These are phyloP conservation scores for Citrullus colocynthis DNA, from an alignment of 306 rosid genomes.

Conservation along the genomic window DNA sequence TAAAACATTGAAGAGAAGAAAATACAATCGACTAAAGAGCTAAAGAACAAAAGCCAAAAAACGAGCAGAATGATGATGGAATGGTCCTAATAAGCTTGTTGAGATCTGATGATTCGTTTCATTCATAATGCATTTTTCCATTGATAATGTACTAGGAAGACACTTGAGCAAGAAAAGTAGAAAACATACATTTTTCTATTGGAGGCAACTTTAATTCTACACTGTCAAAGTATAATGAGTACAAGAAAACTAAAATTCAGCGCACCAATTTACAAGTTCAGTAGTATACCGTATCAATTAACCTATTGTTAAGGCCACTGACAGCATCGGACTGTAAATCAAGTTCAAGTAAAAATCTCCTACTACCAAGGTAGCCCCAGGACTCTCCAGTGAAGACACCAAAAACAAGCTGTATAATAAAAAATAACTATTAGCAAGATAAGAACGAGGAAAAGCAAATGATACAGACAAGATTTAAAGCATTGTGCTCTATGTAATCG, in stretches of 20 bases:
- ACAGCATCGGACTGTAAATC: conserved; percentile 79
- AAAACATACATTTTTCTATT: neutral
- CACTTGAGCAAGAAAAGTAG: neutral
- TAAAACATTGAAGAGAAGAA: too few species aligned
- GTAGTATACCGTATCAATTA: conserved; percentile 58
- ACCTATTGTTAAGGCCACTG: conserved; percentile 52
- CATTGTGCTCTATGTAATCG: neutral
- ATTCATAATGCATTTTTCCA: neutral
- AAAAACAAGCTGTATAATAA: conserved; percentile 74
- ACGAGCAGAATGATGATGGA: too few species aligned
- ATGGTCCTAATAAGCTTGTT: too few species aligned
- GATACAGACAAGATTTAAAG: neutral
- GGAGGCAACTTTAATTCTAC: neutral
- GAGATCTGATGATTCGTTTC: neutral
- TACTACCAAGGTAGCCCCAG: conserved; percentile 97
- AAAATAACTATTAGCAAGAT: conserved; percentile 24
- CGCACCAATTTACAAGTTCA: conserved; percentile 6
- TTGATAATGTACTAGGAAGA: neutral
- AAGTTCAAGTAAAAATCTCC: conserved; percentile 81
- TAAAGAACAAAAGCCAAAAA: too few species aligned
- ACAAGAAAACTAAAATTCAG: neutral
- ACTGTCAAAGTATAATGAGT: neutral
- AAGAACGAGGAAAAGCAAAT: neutral
- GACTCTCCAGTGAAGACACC: conserved; percentile 78
- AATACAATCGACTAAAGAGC: too few species aligned